Percentiles rank a stretch among this genome's conserved stretches.
These are phyloP conservation scores for Claviceps purpurea DNA, from an alignment of 2,329 filamentous ascomycete species.

Conservation along the genomic window DNA sequence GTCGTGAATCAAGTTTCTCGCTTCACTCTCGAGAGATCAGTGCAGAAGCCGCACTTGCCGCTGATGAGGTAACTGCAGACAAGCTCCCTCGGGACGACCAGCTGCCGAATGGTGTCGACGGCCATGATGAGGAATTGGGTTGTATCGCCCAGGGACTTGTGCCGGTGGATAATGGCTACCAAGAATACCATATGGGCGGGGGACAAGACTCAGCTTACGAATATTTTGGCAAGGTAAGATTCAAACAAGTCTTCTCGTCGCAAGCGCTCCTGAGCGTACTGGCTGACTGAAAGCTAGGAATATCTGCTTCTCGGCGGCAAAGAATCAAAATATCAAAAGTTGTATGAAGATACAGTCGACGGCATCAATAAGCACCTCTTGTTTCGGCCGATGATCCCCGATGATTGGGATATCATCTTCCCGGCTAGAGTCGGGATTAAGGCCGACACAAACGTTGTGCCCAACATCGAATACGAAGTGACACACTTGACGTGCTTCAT, in stretches of 20 bases:
- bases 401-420: slow-evolving; percentile 58
- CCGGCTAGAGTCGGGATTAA: slow-evolving; percentile 46
- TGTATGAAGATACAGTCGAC: slow-evolving; percentile 57
- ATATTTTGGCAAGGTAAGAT: slow-evolving; percentile 48
- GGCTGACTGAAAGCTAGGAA: slow-evolving; percentile 29
- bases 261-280: not conserved
- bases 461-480: slow-evolving; percentile 42
- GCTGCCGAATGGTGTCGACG: slow-evolving; percentile 19
- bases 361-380: slow-evolving; percentile 61
- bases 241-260: not conserved
- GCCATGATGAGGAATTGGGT: slow-evolving; percentile 24
- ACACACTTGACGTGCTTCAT: slow-evolving; percentile 54
- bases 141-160: slow-evolving; percentile 49
- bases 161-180: slow-evolving; percentile 27
- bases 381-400: slow-evolving; percentile 61
- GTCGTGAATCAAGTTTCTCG: slow-evolving; percentile 2
- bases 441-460: slow-evolving; percentile 21
- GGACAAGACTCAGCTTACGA: slow-evolving; percentile 59
- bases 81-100: not conserved
- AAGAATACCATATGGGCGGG: slow-evolving; percentile 48
- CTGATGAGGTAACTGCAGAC: not conserved
- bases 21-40: not conserved
- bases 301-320: slow-evolving; percentile 65
- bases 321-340: slow-evolving; percentile 54
- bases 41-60: not conserved